Evolutionary conservation across 2,329 filamentous ascomycete species (phyloP).

Genomic region (Ceratocystis ficicola): DNA sequence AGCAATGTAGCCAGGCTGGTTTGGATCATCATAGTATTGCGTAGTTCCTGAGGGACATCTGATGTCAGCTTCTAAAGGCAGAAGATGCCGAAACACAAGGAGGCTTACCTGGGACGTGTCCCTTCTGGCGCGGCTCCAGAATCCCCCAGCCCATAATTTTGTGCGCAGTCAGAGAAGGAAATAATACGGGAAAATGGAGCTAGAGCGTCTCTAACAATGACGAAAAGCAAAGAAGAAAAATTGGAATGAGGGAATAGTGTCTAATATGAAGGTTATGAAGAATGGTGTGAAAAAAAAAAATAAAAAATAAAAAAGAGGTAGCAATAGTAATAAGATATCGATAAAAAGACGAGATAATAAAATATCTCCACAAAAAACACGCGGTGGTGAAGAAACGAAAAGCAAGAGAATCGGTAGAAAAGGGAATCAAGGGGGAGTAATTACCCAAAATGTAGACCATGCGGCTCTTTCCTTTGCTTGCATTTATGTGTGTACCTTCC

Average conservation of each 20-base stretch:
- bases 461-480: neutral
- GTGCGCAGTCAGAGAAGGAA: neutral
- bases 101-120: slow-evolving; percentile 59
- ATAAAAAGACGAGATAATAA: slow-evolving; percentile 14
- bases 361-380: neutral
- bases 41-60: slow-evolving; percentile 40
- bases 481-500: neutral
- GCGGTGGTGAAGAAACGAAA: neutral
- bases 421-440: neutral
- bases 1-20: slow-evolving; percentile 34
- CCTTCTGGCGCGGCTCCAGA: slow-evolving; percentile 52
- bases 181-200: neutral
- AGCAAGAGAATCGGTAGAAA: neutral
- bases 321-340: neutral
- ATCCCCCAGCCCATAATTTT: slow-evolving; percentile 48
- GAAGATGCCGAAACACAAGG: slow-evolving; percentile 19
- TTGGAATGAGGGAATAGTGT: slow-evolving; percentile 4
- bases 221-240: neutral
- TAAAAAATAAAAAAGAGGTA: neutral
- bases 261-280: slow-evolving; percentile 2
- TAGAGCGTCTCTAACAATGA: neutral
- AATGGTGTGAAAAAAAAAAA: neutral
- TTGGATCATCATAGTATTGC: slow-evolving; percentile 50
- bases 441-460: neutral
- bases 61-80: neutral